Percentiles rank a stretch among this genome's conserved stretches.
Conservation (phyloP, 2,329 filamentous ascomycete species). For the Arthrobotrys entomopaga region DNA sequence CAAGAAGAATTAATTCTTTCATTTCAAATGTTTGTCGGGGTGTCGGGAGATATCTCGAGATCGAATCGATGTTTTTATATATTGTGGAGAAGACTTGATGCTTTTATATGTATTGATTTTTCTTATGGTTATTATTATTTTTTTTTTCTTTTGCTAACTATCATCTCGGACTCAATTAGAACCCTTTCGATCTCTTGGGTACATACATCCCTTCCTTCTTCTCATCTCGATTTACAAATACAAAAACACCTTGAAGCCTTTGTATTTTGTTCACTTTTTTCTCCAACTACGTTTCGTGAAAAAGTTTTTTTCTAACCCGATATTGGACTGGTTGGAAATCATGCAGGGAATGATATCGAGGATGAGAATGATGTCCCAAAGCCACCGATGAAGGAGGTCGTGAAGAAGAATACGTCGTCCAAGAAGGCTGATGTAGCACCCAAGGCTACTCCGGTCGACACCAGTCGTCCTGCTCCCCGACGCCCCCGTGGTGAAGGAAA, state of each 20-base stretch:
- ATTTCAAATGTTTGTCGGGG: not conserved
- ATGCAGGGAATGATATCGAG: slow-evolving; percentile 74
- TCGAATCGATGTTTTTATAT: not conserved
- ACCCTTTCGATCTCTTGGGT: slow-evolving; percentile 99
- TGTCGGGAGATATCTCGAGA: not conserved
- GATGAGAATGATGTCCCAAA: slow-evolving; percentile 75
- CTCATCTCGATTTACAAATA: too few relatives aligned
- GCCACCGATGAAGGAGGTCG: slow-evolving; percentile 86
- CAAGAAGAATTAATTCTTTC: not conserved
- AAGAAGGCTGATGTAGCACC: slow-evolving; percentile 81
- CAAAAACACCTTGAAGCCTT: not conserved
- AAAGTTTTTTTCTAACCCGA: slow-evolving; percentile 51
- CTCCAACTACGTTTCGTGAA: not conserved
- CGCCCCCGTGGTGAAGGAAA: slow-evolving; percentile 59
- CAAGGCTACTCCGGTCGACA: slow-evolving; percentile 53
- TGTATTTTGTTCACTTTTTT: not conserved
- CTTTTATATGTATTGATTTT: slow-evolving; percentile 49
- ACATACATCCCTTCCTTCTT: slow-evolving; percentile 62
- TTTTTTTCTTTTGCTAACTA: slow-evolving; percentile 63
- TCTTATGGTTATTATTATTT: slow-evolving; percentile 61
- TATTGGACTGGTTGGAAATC: slow-evolving; percentile 42
- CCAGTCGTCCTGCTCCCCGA: slow-evolving; percentile 48
- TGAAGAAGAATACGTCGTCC: slow-evolving; percentile 80
- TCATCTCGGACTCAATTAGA: slow-evolving; percentile 68
- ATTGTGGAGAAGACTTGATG: not conserved